Evolutionary conservation across 495 filamentous ascomycete species (phyloP), one percentile per base, ranked within the genome.

Genomic region (Xylaria curta): DNA sequence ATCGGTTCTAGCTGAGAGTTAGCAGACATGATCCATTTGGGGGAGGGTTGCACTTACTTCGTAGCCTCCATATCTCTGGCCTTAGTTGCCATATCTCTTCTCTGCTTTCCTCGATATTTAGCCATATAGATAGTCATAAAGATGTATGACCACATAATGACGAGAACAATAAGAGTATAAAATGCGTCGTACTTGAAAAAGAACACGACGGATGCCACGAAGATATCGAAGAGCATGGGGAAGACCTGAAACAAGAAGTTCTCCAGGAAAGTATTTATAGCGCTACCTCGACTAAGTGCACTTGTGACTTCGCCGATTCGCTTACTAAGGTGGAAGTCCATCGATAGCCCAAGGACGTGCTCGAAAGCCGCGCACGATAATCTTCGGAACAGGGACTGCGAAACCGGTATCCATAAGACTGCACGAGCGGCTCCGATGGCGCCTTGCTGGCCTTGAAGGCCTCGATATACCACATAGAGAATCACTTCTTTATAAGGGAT

Each of bases 51-150:
- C 3, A 53, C 60, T 58, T 38, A 71, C 69, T 71, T 71, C 51
- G 69, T 51, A 19, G 93, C 93, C 75, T 95, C 92, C 81, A 94
- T 91, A 75, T 94, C 91, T 60, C 93, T 84, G 46, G 89, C 90
- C 26, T 91, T 89, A 76, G 93, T 94, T 49, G 92, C 91, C 90
- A 94, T 94, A 72, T 93, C 85, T 62, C 93, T 83, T 75, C 93
- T 85, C 62, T 94, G 91, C 75, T 92, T 91, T n/a, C 91, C 91
- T 75, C 93, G 84, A 91, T 91, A 95, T 68, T 93, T 90, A 19
- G 93, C 93, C 89, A 96, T 91, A 51, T 93, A 90, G 63, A 96
- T 89, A n/a, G 93, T 96, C 58, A 94, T 85, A 76, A 94, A 95
- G 64, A 95, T 87, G 78, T 95, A 96, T 61, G 88, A 90, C 79